A percentile compares a stretch with the other conserved stretches of the same genome.
Conservation (phyloP, 179 eudicot genomes). For the Carnegiea gigantea region DNA sequence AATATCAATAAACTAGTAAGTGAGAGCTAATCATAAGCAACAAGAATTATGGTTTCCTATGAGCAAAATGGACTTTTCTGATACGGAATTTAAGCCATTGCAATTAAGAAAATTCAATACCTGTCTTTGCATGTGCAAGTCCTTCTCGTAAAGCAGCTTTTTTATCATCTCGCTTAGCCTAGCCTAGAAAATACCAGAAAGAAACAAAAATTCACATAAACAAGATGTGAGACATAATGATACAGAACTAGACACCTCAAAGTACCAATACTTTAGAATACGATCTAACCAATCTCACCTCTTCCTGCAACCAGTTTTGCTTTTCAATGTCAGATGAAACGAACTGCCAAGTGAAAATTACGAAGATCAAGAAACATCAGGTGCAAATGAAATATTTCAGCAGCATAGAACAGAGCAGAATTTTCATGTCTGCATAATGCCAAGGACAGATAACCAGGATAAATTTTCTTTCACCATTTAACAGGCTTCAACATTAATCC, state of each 20-base stretch:
- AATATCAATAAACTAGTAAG: constrained; percentile 15
- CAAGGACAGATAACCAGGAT: neutral
- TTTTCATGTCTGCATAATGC: neutral
- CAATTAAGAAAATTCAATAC: constrained; percentile 22
- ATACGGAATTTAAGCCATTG: neutral
- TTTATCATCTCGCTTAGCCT: constrained; percentile 45
- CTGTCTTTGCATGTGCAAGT: constrained; percentile 38
- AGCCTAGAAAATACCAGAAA: constrained; percentile 29
- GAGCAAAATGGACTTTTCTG: neutral
- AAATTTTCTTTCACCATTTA: neutral
- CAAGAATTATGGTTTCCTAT: neutral
- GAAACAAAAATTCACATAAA: constrained; percentile 1
- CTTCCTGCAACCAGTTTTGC: constrained; percentile 42
- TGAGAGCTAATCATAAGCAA: neutral
- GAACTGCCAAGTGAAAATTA: constrained; percentile 29
- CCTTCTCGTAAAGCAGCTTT: constrained; percentile 43
- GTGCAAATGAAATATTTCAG: neutral
- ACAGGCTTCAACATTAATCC: too few species aligned
- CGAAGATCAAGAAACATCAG: constrained; percentile 1
- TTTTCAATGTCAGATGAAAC: constrained; percentile 33
- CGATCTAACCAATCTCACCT: constrained; percentile 34
- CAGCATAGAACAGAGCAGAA: neutral
- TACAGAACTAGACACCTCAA: neutral
- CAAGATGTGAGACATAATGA: neutral
- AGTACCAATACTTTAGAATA: neutral